Base-by-base conservation (phyloP, 1,139 yeast genomes). In the Cylindricascospora bacillispora region DNA sequence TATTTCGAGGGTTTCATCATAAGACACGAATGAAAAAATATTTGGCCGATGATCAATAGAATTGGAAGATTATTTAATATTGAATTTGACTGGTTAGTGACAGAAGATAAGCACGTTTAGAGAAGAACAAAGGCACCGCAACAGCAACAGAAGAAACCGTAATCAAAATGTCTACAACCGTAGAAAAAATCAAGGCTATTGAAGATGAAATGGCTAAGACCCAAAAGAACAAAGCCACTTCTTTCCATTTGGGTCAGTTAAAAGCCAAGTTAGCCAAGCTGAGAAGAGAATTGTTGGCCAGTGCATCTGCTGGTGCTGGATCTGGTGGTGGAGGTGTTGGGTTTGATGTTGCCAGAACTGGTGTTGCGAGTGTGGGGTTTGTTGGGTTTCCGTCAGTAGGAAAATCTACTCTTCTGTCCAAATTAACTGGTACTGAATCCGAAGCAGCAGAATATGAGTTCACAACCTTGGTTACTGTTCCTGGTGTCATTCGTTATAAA, bases 311-410 rank as follows among this genome's bases (percentile, higher is more conserved):
- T 1, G 67, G 78, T 28, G 93, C 95, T 24, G 95, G 95, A 29
- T n/a, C n/a, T n/a, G 93, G 93, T 35, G 86, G 78, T 28, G 89
- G 83, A 31, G 75, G 76, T 43, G 72, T 70, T 15, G 98, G 98
- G 4, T 89, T 89, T 58, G 99, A 89, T 61, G 98, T 92, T 25
- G 93, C 95, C 9, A 72, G 95, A 57, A 86, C 97, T 0, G 98
- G 98, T 60, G 95, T 81, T 6, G 97, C 95, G 4, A 74, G 93
- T 5, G 92, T 89, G 33, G 98, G 98, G 11, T 86, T 86, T 54
- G 94, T 89, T 30, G 99, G 99, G 10, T 89, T 89, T 55, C 98
- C 98, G 1, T 85, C 97, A 1, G 98, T 89, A n/a, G 98, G 98
- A 35, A 92, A 89, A 52, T 73, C 83, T 12, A 89, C 99, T 0